These are phyloP conservation scores for Xylariaceae sp. DNA, from an alignment of 2,329 filamentous ascomycete genomes.

Conservation along the genomic window DNA sequence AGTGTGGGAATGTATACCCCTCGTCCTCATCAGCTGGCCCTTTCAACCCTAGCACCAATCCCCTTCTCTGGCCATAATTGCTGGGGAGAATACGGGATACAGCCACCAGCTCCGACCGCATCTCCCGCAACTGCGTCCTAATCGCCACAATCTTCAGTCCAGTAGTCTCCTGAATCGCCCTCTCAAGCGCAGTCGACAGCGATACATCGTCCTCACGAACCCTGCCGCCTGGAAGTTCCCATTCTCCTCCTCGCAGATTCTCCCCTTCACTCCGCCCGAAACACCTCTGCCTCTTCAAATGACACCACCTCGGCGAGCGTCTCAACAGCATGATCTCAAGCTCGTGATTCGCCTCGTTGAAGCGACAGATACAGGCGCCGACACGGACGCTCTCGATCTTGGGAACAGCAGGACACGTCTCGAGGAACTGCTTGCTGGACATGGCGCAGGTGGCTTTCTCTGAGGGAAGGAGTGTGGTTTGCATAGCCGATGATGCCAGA, in stretches of 20 bases:
- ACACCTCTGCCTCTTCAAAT: neutral
- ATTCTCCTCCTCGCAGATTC: constrained; percentile 7
- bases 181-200: no score
- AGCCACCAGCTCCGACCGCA: no score
- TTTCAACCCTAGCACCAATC: no score
- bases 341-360: constrained; percentile 23
- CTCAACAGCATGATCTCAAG: constrained; percentile 27
- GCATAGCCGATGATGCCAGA: neutral
- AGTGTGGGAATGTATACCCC: no score
- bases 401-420: neutral
- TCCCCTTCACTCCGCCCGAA: no score
- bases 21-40: no score
- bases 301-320: constrained; percentile 14
- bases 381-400: constrained; percentile 22
- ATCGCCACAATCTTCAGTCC: no score
- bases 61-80: no score
- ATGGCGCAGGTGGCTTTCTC: constrained; percentile 30
- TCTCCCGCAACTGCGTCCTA: no score
- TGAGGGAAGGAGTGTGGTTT: constrained; percentile 22
- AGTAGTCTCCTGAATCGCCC: no score
- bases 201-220: constrained; percentile 28
- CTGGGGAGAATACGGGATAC: no score
- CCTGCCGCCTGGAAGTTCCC: constrained; percentile 28
- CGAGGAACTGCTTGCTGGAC: constrained; percentile 30
- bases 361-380: constrained; percentile 29